Evolutionary conservation across 805 yeast species (phyloP).

Genomic region (Danielia reshetovae): DNA sequence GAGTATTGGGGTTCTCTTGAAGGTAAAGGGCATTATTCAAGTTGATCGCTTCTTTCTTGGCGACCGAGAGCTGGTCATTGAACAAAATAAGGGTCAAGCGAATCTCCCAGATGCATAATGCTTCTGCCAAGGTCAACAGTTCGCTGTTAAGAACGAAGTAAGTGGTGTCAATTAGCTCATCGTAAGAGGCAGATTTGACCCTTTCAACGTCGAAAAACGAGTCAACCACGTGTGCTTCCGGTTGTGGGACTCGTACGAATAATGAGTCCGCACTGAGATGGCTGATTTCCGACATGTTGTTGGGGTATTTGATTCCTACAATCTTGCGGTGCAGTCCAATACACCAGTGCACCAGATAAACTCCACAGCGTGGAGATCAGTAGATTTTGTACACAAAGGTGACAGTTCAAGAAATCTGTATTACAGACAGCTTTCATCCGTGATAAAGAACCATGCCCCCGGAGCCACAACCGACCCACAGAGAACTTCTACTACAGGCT

Average conservation of each 20-base stretch:
- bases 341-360: too few relatives aligned
- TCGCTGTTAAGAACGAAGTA: constrained; percentile 7
- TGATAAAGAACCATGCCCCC: not conserved
- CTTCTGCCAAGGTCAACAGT: constrained; percentile 6
- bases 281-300: not conserved
- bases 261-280: not conserved
- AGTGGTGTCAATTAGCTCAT: constrained; percentile 10
- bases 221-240: not conserved
- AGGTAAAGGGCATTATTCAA: constrained; percentile 33
- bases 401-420: too few relatives aligned
- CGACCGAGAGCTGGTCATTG: constrained; percentile 24
- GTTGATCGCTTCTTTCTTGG: constrained; percentile 35
- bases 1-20: constrained; percentile 22
- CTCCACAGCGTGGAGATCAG: too few relatives aligned
- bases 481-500: constrained; percentile 27
- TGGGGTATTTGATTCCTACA: too few relatives aligned
- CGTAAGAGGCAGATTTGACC: constrained; percentile 5
- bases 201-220: constrained; percentile 5
- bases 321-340: too few relatives aligned
- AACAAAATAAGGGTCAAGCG: constrained; percentile 30
- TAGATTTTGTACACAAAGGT: too few relatives aligned
- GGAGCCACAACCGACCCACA: constrained; percentile 17
- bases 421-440: too few relatives aligned
- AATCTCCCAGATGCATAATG: constrained; percentile 31
- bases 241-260: not conserved